These are phyloP conservation scores for Phytophthora vignae DNA, from an alignment of 352 stramenopile genomes.

Conservation along the genomic window DNA sequence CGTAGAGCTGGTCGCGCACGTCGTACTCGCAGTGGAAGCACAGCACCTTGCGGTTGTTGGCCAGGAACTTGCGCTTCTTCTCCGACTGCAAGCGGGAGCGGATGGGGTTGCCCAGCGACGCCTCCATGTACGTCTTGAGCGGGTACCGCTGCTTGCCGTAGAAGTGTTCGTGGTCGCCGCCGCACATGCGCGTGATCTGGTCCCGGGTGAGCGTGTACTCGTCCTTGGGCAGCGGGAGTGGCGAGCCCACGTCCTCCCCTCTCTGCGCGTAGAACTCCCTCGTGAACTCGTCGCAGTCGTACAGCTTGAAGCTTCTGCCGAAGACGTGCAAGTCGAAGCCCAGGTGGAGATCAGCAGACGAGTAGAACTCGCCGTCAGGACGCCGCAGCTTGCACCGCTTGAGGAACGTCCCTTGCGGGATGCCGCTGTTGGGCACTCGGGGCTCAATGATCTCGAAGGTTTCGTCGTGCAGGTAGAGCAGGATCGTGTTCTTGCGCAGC, in stretches of 20 bases:
- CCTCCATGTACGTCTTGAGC: conserved; percentile 89
- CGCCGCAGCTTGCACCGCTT: conserved; percentile 78
- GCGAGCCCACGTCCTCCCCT: conserved; percentile 49
- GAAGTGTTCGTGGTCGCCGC: conserved; percentile 72
- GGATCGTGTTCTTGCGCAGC: conserved; percentile 76
- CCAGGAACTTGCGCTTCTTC: conserved; percentile 89
- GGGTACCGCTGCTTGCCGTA: conserved; percentile 82
- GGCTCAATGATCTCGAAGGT: conserved; percentile 92
- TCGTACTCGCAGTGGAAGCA: conserved; percentile 90
- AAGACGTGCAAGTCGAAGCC: conserved; percentile 81
- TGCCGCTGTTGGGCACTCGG: conserved; percentile 82
- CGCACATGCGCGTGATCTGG: conserved; percentile 80
- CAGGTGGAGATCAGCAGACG: conserved; percentile 61
- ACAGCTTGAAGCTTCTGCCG: conserved; percentile 79
- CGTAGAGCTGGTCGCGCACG: conserved; percentile 78
- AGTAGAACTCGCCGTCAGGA: conserved; percentile 61
- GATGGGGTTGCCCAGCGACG: conserved; percentile 76
- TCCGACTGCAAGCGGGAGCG: conserved; percentile 69
- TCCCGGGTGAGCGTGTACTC: conserved; percentile 83
- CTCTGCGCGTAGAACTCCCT: conserved; percentile 62
- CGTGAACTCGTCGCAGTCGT: conserved; percentile 82
- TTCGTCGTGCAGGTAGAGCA: conserved; percentile 88
- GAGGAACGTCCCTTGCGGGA: conserved; percentile 89
- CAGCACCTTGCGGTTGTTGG: conserved; percentile 88
- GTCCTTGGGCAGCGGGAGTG: conserved; percentile 80